phyloP scores from a whole-genome alignment of 2,329 filamentous ascomycete species.

The Colletotrichum tropicicola region DNA sequence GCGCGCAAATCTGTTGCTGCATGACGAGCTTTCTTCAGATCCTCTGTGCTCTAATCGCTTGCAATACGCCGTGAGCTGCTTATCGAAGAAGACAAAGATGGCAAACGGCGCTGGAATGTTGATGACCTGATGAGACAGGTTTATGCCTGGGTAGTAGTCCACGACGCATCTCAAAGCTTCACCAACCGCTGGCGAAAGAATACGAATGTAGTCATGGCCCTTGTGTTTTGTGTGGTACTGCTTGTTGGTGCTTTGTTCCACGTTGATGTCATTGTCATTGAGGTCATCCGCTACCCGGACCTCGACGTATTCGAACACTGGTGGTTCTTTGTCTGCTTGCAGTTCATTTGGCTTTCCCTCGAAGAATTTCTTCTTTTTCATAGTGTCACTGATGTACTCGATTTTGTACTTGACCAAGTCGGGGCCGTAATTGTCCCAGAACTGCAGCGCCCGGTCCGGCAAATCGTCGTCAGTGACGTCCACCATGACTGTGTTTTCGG shows the following conservation, averaged over 20 bases:
- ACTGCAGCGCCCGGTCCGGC: background rate
- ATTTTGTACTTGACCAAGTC: conserved; percentile 12
- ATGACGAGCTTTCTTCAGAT: background rate
- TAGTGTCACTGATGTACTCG: conserved; percentile 14
- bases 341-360: background rate
- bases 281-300: conserved; percentile 20
- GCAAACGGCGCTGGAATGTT: conserved; percentile 14
- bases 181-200: conserved; percentile 24
- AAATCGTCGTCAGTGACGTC: too few species aligned
- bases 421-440: background rate
- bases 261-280: background rate
- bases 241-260: background rate
- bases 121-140: conserved; percentile 11
- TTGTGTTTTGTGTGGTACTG: conserved; percentile 5
- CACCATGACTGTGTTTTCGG: too few species aligned
- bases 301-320: conserved; percentile 27
- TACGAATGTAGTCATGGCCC: conserved; percentile 22
- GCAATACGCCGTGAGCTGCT: conserved; percentile 24
- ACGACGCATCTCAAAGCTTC: conserved; percentile 30
- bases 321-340: background rate
- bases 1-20: conserved; percentile 21
- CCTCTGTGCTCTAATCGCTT: background rate
- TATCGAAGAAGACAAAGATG: conserved; percentile 25
- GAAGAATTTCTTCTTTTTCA: background rate
- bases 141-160: conserved; percentile 27